Conservation (phyloP, 352 stramenopile genomes). For the Phytophthora colocasiae region DNA sequence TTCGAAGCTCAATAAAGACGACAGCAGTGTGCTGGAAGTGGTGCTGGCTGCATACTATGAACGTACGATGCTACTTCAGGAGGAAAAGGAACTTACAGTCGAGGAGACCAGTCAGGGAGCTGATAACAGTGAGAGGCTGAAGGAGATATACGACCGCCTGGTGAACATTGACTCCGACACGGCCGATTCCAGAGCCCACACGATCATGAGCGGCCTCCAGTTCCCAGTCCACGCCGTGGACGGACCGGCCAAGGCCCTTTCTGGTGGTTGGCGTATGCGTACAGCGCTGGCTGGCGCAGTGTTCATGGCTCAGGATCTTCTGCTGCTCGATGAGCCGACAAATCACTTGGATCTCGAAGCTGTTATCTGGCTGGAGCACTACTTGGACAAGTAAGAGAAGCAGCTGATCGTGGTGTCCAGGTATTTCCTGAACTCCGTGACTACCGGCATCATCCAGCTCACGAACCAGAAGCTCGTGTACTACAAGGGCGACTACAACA, state of each 20-base stretch:
- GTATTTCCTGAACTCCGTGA: conserved; percentile 97
- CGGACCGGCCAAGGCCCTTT: conserved; percentile 91
- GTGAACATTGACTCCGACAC: conserved; percentile 91
- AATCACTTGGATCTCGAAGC: conserved; percentile 93
- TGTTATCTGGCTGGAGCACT: conserved; percentile 94
- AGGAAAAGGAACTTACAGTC: too few species aligned
- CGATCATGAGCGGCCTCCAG: conserved; percentile 94
- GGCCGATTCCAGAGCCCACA: conserved; percentile 89
- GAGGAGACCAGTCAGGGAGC: conserved; percentile 32
- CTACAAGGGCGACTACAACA: conserved; percentile 97
- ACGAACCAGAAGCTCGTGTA: conserved; percentile 92
- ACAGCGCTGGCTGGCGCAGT: conserved; percentile 95
- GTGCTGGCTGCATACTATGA: too few species aligned
- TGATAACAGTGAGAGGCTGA: conserved; percentile 66
- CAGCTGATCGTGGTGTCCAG: conserved; percentile 96
- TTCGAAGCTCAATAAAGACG: too few species aligned
- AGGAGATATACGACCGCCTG: conserved; percentile 89
- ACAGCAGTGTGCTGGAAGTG: too few species aligned
- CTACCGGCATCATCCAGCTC: conserved; percentile 96
- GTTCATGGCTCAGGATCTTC: conserved; percentile 95
- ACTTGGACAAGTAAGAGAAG: conserved; percentile 92
- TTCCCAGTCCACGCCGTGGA: conserved; percentile 94
- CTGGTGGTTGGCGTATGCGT: conserved; percentile 95
- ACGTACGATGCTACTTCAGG: too few species aligned
- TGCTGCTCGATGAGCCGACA: conserved; percentile 96